Evolutionary conservation across 768 basidiomycete genomes (phyloP).

Genomic region (Fistulinella prunicolor): DNA sequence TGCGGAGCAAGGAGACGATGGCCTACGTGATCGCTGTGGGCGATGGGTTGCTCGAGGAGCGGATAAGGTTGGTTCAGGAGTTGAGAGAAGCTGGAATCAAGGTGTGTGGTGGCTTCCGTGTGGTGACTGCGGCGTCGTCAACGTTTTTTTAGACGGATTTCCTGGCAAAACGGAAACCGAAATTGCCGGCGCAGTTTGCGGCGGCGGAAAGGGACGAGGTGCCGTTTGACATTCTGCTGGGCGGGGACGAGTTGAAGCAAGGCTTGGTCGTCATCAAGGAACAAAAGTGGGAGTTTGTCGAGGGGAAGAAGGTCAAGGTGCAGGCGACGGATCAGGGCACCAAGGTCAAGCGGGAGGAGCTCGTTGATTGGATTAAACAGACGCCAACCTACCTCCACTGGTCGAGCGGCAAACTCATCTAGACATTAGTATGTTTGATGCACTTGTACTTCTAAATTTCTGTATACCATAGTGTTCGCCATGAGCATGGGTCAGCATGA

Average conservation of each 20-base stretch:
- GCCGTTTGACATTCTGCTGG: constrained; percentile 92
- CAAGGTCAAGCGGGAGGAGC: constrained; percentile 57
- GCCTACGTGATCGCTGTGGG: constrained; percentile 92
- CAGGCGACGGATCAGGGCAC: constrained; percentile 62
- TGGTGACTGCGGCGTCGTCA: no score
- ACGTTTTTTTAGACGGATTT: constrained; percentile 77
- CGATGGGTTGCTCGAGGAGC: constrained; percentile 82
- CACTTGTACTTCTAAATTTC: no score
- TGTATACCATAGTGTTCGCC: no score
- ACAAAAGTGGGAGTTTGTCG: constrained; percentile 76
- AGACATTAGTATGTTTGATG: no score
- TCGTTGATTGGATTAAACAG: constrained; percentile 61
- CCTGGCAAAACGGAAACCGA: constrained; percentile 89
- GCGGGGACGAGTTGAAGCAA: constrained; percentile 76
- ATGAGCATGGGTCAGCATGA: no score
- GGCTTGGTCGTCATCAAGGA: constrained; percentile 91
- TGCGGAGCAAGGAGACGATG: constrained; percentile 87
- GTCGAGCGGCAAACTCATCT: constrained; percentile 33
- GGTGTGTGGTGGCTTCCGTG: constrained; percentile 39
- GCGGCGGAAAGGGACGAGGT: constrained; percentile 89
- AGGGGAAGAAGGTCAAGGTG: constrained; percentile 65
- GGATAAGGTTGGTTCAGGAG: constrained; percentile 75
- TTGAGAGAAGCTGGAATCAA: constrained; percentile 86
- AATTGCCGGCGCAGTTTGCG: constrained; percentile 81
- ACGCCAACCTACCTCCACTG: constrained; percentile 30